These are phyloP conservation scores for Saccharomyces pastorianus DNA, from an alignment of 1,139 yeast genomes.

Conservation along the genomic window DNA sequence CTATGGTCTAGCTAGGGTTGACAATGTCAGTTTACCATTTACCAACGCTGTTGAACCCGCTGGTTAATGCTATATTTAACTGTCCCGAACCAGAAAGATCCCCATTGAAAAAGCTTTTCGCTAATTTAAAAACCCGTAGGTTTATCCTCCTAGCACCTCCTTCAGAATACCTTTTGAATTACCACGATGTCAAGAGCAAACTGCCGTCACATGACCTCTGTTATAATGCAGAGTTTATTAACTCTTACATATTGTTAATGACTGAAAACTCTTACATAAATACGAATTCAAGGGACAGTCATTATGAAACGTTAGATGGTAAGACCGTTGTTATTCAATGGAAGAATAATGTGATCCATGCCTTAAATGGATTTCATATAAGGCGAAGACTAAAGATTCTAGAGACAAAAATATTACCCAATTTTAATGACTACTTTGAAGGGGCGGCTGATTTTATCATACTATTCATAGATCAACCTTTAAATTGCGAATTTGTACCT, in stretches of 20 bases:
- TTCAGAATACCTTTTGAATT: conserved; percentile 42
- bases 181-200: conserved; percentile 44
- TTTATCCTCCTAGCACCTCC: conserved; percentile 59
- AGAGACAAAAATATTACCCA: conserved; percentile 38
- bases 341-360: conserved; percentile 45
- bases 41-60: conserved; percentile 50
- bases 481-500: conserved; percentile 33
- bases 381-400: conserved; percentile 41
- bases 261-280: conserved; percentile 7
- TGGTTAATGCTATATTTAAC: conserved; percentile 60
- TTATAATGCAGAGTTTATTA: conserved; percentile 57
- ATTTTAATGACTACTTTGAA: conserved; percentile 41
- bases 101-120: conserved; percentile 43
- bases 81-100: conserved; percentile 49
- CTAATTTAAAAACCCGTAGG: conserved; percentile 38
- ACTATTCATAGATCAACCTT: conserved; percentile 44
- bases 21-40: conserved; percentile 31
- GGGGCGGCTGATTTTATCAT: conserved; percentile 40
- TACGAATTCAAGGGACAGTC: conserved; percentile 3
- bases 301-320: conserved; percentile 50
- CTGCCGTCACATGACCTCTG: conserved; percentile 48
- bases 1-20: neutral
- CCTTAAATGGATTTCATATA: conserved; percentile 51
- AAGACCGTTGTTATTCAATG: conserved; percentile 45
- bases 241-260: conserved; percentile 53